phyloP scores from a whole-genome alignment of 106 monocot genomes.

The Dioscorea alata region DNA sequence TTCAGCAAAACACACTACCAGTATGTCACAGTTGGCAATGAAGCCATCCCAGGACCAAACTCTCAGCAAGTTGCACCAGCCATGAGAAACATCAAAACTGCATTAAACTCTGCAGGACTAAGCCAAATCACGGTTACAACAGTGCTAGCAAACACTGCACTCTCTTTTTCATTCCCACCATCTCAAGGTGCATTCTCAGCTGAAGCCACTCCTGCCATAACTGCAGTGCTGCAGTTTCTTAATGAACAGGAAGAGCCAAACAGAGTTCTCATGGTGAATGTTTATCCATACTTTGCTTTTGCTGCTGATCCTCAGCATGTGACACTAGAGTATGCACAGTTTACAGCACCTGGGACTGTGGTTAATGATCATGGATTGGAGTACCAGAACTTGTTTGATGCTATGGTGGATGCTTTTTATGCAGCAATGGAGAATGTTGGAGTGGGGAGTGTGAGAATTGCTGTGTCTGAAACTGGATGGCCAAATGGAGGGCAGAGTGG shows the following conservation, averaged over 20 bases:
- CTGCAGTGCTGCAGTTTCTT: slow-evolving; percentile 12
- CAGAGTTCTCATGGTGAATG: slow-evolving; percentile 18
- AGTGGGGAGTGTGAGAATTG: slow-evolving; percentile 11
- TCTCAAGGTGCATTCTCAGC: slow-evolving; percentile 9
- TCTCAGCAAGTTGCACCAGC: slow-evolving; percentile 24
- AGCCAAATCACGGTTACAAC: slow-evolving; percentile 19
- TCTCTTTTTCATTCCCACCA: slow-evolving; percentile 6
- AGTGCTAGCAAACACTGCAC: background rate
- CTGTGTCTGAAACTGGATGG: slow-evolving; percentile 41
- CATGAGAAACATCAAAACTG: slow-evolving; percentile 31
- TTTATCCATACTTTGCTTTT: slow-evolving; percentile 49
- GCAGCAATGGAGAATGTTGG: slow-evolving; percentile 28
- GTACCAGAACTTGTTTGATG: slow-evolving; percentile 37
- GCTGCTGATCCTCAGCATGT: slow-evolving; percentile 8
- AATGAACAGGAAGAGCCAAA: background rate
- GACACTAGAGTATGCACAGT: slow-evolving; percentile 18
- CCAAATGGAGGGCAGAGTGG: slow-evolving; percentile 18
- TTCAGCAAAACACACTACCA: slow-evolving; percentile 11
- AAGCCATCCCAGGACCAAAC: slow-evolving; percentile 29
- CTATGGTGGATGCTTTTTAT: slow-evolving; percentile 25
- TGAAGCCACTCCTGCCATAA: slow-evolving; percentile 4
- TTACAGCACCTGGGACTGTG: slow-evolving; percentile 7
- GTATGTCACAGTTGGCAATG: slow-evolving; percentile 43
- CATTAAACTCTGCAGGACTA: slow-evolving; percentile 10
- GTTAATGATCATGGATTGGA: background rate